Conservation (phyloP, 495 filamentous ascomycete genomes). For the Tuber brumale region DNA sequence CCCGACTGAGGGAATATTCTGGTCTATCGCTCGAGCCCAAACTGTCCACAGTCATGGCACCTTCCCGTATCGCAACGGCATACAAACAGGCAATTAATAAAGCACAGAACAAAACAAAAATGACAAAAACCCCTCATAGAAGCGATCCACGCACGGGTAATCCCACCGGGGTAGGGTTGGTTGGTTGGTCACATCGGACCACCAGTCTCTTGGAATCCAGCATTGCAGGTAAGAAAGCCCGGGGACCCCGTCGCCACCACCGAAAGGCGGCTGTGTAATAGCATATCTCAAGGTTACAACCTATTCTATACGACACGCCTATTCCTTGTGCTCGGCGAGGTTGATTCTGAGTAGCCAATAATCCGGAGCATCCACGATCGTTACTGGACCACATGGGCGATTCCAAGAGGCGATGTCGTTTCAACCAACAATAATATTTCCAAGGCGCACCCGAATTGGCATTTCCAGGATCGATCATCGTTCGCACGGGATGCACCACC, state of each 20-base stretch:
- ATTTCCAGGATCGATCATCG: background rate
- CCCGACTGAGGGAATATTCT: background rate
- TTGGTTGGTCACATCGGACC: background rate
- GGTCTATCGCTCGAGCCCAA: background rate
- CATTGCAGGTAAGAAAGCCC: background rate
- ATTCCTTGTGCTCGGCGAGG: background rate
- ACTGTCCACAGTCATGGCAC: background rate
- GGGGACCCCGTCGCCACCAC: background rate
- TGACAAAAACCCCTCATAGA: background rate
- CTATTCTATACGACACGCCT: background rate
- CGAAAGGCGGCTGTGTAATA: background rate
- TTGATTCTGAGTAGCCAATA: background rate
- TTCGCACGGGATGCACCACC: background rate
- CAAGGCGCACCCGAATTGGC: background rate
- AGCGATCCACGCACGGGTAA: background rate
- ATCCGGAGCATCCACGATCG: background rate
- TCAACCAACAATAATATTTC: background rate
- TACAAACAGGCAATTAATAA: background rate
- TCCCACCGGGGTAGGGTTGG: background rate
- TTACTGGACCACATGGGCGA: constrained; percentile 1
- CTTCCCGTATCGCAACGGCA: background rate
- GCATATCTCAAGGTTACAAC: background rate
- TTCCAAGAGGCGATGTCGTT: background rate
- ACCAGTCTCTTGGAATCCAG: background rate
- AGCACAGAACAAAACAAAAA: background rate